Base-by-base conservation (phyloP, 805 yeast species). In the Danielia oregonensis region DNA sequence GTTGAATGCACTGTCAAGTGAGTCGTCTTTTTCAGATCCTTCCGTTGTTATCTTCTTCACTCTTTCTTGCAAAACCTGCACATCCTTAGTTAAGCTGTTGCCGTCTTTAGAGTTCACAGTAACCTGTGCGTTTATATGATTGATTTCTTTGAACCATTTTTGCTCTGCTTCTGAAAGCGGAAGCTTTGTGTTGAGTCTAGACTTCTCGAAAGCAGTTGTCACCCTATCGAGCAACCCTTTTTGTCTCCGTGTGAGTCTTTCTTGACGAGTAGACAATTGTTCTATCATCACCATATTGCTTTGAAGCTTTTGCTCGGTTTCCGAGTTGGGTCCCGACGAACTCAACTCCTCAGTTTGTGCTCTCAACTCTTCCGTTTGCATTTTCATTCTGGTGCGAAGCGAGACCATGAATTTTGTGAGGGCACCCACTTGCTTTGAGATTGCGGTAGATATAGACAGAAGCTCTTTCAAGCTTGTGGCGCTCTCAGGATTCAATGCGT, bases 131-230 rank as follows among this genome's bases (percentile, higher is more conserved):
- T 41, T 52, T 14, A 62, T 45, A 2, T 47, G 12, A 35, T 66
- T 63, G 24, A 67, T 48, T 36, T 67, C 71, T 19, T 52, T 51
- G 30, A 61, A 57, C 72, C 71, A 67, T 4, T 32, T 35, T 30
- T 46, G 53, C 37, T 67, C 73, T 15, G 58, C 54, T 1, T 45
- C 37, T 1, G 70, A 61, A 17, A 67, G 44, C 5, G 70, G 69
- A 10, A 62, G 44, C 4, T 51, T 35, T 13, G 39, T 48, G 4
- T 40, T 35, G 14, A 47, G 45, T 22, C 46, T 57, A 9, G 48
- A 28, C 23, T 46, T 42, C 26, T 54, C 57, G 3, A 60, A 44
- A n/a, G 54, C 44, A 3, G 44, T 37, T 4, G 48, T 40, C 5
- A 64, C 35, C 26, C 44, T 52, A 3, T 31, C 33, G 24, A 61